Conservation (phyloP, 257 asterid species). For the Mitragyna speciosa region DNA sequence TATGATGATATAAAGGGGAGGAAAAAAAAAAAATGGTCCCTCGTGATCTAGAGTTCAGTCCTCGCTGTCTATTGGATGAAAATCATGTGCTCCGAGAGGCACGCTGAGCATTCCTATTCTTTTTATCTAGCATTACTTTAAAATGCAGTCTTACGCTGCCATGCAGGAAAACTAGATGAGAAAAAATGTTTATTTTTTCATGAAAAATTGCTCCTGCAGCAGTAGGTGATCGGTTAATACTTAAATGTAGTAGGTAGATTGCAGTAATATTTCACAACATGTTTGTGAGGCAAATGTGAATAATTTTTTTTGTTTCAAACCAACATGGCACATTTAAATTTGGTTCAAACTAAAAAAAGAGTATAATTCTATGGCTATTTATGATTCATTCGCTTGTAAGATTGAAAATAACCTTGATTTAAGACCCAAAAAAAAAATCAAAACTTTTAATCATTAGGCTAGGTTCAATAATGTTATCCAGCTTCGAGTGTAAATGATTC, state of each 20-base stretch:
- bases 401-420: too few relatives aligned
- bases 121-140: not conserved
- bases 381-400: too few relatives aligned
- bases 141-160: not conserved
- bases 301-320: not conserved
- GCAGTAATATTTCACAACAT: not conserved
- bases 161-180: not conserved
- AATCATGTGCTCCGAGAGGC: constrained; percentile 70
- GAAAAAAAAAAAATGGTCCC: constrained; percentile 9
- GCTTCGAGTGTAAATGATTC: not conserved
- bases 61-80: constrained; percentile 58
- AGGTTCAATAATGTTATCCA: not conserved
- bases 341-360: not conserved
- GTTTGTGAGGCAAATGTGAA: not conserved
- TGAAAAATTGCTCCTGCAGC: not conserved
- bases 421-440: too few relatives aligned
- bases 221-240: not conserved
- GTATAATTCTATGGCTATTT: too few relatives aligned
- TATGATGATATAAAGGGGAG: not conserved
- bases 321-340: not conserved
- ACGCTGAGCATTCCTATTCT: constrained; percentile 45
- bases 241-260: not conserved
- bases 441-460: too few relatives aligned
- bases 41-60: constrained; percentile 44
- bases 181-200: not conserved